Percentiles rank a stretch among this genome's conserved stretches.
Evolutionary conservation across 352 stramenopile species (phyloP).

Genomic region (Phytophthora rubi): DNA sequence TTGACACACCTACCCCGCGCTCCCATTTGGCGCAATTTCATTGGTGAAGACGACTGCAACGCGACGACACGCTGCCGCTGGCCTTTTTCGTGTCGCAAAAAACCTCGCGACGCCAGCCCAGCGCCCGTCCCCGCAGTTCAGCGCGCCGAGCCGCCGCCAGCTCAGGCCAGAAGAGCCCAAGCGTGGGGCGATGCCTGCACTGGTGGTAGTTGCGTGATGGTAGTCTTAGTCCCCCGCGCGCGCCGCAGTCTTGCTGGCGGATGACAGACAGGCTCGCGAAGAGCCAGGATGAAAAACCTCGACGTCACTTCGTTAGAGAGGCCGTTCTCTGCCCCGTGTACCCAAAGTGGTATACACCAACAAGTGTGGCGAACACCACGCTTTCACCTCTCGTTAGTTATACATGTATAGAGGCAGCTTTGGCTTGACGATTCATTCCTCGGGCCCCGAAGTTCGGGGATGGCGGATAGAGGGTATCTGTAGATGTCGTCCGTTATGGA

Average conservation of each 20-base stretch:
- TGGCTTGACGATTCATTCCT: no score
- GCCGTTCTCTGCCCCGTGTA: constrained; percentile 4
- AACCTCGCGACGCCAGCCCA: not conserved
- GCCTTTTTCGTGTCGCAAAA: constrained; percentile 2
- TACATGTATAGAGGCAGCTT: not conserved
- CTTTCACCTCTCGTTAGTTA: not conserved
- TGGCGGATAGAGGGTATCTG: no score
- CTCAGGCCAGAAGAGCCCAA: not conserved
- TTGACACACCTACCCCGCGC: not conserved
- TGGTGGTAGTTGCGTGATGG: not conserved
- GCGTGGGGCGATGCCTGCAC: not conserved
- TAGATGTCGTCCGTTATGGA: no score
- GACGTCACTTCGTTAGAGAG: not conserved
- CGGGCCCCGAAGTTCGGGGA: no score
- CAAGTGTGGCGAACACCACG: not conserved
- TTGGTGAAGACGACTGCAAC: constrained; percentile 31
- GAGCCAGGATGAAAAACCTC: constrained; percentile 16
- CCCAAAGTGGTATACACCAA: constrained; percentile 13
- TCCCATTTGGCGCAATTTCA: constrained; percentile 16
- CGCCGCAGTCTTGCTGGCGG: not conserved
- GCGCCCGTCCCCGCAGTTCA: constrained; percentile 1
- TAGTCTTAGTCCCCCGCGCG: not conserved
- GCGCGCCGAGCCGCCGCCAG: not conserved
- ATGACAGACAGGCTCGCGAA: constrained; percentile 1
- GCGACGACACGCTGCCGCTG: constrained; percentile 11